A percentile compares a stretch with the other conserved stretches of the same genome.
Evolutionary conservation across 2,329 filamentous ascomycete species (phyloP).

Genomic region (Rugonectria rugulosa): DNA sequence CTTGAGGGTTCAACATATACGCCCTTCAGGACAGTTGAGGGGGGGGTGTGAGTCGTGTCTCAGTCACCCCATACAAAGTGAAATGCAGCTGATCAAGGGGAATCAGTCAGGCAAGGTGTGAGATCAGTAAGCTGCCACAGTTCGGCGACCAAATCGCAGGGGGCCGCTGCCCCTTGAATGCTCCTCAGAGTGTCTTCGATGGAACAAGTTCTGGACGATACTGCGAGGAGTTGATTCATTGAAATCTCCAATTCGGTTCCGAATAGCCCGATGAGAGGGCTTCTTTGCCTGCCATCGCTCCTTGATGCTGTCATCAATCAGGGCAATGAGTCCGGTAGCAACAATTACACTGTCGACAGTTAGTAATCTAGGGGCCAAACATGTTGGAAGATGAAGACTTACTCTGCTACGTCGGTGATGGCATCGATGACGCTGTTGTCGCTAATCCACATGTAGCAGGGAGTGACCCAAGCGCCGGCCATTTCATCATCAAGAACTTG

Average conservation of each 20-base stretch:
- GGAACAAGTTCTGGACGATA: conserved; percentile 51
- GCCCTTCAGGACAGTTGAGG: not conserved
- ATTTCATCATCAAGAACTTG: conserved; percentile 75
- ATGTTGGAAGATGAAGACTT: conserved; percentile 46
- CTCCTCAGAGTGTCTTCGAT: conserved; percentile 51
- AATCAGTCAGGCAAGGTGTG: not conserved
- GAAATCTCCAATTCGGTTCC: conserved; percentile 33
- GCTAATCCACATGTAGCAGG: conserved; percentile 89
- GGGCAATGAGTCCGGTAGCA: conserved; percentile 84
- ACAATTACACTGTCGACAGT: conserved; percentile 77
- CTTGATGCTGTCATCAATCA: conserved; percentile 93
- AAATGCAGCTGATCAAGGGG: not conserved
- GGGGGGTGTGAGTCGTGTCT: too few species aligned
- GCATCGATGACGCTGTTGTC: conserved; percentile 74
- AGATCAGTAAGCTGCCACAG: conserved; percentile 47
- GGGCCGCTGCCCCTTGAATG: conserved; percentile 43
- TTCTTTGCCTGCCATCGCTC: conserved; percentile 70
- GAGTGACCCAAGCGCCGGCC: conserved; percentile 89
- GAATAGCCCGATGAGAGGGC: conserved; percentile 37
- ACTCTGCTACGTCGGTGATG: conserved; percentile 87
- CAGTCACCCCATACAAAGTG: not conserved
- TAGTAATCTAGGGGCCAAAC: conserved; percentile 25
- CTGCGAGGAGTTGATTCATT: conserved; percentile 38
- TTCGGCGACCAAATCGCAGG: conserved; percentile 45
- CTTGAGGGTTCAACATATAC: not conserved